Evolutionary conservation across 345 rosid species (phyloP), one percentile per base, ranked within the genome.

Genomic region (Salix viminalis): DNA sequence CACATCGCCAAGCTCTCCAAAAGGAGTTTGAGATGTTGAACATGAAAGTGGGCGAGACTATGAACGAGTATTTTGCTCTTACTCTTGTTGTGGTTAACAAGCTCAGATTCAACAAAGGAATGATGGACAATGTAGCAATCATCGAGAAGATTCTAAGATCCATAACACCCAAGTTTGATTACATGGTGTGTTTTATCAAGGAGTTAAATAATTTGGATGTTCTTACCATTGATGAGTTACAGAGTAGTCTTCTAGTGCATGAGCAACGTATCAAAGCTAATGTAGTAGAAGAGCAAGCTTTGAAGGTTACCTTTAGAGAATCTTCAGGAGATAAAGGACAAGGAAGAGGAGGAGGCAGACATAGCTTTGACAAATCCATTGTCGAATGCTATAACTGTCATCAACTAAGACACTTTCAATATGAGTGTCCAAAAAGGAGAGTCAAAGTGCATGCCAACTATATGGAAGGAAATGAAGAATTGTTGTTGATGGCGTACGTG

Each of bases 331-430:
- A 18, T 28, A 14, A 10, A 64, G n/a, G 68, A 15, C 0, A 2
- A 24, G 39, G 67, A 4, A 28, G 2, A 64, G 21, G 37, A 10
- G 3, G 0, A 5, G 10, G 0, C 2, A 13, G 0, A 0, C 1
- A 0, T 11, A 30, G 39, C 0, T 64, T 64, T 4, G 4, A 64
- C 34, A 30, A 5, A 30, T 14, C 5, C 5, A 4, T 7, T 11
- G 4, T 64, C 5, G n/a, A 64, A 7, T 30, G 68, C 2, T 30
- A 26, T 14, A 9, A 64, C 0, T 64, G 18, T 28, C 21, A 64
- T 4, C 14, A 64, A 19, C 36, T 26, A 0, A 37, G 60, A 18
- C 54, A 70, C 7, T 50, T 37, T 12, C 34, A 70, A 5, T 64
- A 32, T 13, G 23, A 46, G 13, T 66, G 23, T 34, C 71, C 4